Evolutionary conservation across 139 green algal species (phyloP), one percentile per base, ranked within the genome.

Genomic region (Coelastrella sp.): DNA sequence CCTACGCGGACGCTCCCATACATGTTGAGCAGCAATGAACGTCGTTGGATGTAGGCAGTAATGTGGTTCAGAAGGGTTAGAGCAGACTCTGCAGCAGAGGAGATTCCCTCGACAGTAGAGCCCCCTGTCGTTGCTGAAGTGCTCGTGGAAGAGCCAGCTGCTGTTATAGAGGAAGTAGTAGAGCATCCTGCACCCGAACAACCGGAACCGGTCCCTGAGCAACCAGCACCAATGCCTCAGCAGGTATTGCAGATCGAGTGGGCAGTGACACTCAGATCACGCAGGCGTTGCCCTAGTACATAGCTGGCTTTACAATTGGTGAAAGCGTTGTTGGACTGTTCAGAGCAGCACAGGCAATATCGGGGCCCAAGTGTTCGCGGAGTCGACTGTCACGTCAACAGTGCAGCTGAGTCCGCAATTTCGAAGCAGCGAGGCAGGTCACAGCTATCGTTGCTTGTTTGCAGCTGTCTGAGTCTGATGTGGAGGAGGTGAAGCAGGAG

Each of bases 401-500:
- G 68, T 76, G 17, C 68, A 22, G 16, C 16, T 11, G 64, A 71
- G 64, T 14, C 64, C 64, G 2, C 16, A 71, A 14, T 71, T 71
- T 11, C 11, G 64, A 11, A 71, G 16, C 64, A 14, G 64, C 64
- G 64, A 71, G 13, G 64, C 64, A 32, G 6, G 17, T 76, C 22
- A 76, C 68, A 57, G 6, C 11, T 80, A 7, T 32, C 58, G 47
- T 19, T 22, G 54, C 73, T 57, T 4, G 47, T 11, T 47, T 61
- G 77, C 68, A 91, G 79, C 66, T 59, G 47, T 75, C 79, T 20
- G 80, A 84, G 0, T 91, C 90, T 23, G 94, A 96, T 73, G 64
- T 96, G 22, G 92, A 96, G 90, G 89, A 85, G 47, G 83, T 93
- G 19, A 96, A 96, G 92, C n/a, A 89, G 71, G 94, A 95, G 89